Conservation (phyloP, 2,329 filamentous ascomycete genomes). For the Verticillium nubilum region DNA sequence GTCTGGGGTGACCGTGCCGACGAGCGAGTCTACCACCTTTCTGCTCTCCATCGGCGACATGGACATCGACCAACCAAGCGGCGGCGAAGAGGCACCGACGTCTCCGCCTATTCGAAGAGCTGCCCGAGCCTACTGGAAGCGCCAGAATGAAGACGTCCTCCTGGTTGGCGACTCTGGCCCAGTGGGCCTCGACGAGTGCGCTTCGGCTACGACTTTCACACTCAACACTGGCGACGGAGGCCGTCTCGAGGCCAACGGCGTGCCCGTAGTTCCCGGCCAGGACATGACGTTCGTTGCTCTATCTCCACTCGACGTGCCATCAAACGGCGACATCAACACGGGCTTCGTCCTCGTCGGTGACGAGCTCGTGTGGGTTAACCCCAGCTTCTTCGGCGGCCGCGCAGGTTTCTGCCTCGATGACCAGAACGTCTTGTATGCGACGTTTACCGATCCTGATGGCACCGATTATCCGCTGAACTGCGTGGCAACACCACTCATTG, state of each 20-base stretch:
- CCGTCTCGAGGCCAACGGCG: constrained; percentile 1
- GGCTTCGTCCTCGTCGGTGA: constrained; percentile 1
- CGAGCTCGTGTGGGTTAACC: constrained; percentile 3
- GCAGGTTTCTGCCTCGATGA: constrained; percentile 8
- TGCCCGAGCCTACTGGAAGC: not conserved
- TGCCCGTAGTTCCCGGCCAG: not conserved
- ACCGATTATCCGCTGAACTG: constrained; percentile 5
- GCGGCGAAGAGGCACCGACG: not conserved
- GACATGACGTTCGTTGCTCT: not conserved
- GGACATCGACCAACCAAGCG: not conserved
- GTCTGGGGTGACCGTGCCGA: not conserved
- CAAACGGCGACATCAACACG: constrained; percentile 2
- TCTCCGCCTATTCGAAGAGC: not conserved
- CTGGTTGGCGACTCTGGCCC: not conserved
- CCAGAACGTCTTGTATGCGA: constrained; percentile 4
- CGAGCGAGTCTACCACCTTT: not conserved
- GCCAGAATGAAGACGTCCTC: not conserved
- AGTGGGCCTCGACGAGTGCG: not conserved
- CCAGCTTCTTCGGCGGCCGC: constrained; percentile 5
- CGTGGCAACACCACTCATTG: not conserved
- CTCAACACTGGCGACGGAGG: not conserved
- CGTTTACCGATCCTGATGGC: constrained; percentile 6
- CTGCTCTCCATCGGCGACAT: not conserved
- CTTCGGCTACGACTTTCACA: not conserved
- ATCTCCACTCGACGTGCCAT: not conserved